Evolutionary conservation across 768 basidiomycete genomes (phyloP).

Genomic region (Termitomyces sp.): DNA sequence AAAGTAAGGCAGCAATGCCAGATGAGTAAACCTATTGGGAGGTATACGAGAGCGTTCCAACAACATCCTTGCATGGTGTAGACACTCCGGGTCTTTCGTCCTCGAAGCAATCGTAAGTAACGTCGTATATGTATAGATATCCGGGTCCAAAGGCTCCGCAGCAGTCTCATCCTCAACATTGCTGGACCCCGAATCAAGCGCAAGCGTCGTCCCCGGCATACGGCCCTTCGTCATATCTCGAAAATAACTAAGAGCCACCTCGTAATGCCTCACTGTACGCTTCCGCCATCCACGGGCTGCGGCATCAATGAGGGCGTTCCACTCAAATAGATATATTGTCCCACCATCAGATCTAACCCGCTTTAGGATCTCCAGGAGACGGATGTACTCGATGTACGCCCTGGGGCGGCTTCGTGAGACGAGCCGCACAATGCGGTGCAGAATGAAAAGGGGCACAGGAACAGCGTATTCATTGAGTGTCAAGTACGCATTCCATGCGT

Average conservation of each 20-base stretch:
- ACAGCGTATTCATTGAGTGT: constrained; percentile 26
- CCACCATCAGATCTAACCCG: constrained; percentile 52
- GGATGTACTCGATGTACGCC: constrained; percentile 55
- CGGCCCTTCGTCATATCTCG: constrained; percentile 48
- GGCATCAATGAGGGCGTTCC: constrained; percentile 69
- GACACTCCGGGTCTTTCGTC: constrained; percentile 31
- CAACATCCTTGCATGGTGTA: constrained; percentile 50
- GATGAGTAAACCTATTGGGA: constrained; percentile 59
- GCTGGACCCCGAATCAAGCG: constrained; percentile 12
- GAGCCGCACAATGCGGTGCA: constrained; percentile 58
- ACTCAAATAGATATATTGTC: constrained; percentile 54
- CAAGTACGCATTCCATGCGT: constrained; percentile 39
- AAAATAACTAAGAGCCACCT: constrained; percentile 53
- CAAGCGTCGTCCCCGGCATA: constrained; percentile 32
- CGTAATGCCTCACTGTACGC: constrained; percentile 51
- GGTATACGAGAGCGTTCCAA: constrained; percentile 46
- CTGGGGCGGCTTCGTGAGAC: constrained; percentile 49
- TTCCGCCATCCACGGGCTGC: constrained; percentile 64
- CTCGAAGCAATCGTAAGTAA: constrained; percentile 60
- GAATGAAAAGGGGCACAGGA: constrained; percentile 36
- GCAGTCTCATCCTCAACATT: constrained; percentile 7
- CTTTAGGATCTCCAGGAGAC: constrained; percentile 62
- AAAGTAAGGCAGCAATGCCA: constrained; percentile 55
- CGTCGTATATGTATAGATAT: constrained; percentile 65
- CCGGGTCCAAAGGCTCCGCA: constrained; percentile 35